phyloP scores from a whole-genome alignment of 169 alveolate genomes.

The Babesia bovis region DNA sequence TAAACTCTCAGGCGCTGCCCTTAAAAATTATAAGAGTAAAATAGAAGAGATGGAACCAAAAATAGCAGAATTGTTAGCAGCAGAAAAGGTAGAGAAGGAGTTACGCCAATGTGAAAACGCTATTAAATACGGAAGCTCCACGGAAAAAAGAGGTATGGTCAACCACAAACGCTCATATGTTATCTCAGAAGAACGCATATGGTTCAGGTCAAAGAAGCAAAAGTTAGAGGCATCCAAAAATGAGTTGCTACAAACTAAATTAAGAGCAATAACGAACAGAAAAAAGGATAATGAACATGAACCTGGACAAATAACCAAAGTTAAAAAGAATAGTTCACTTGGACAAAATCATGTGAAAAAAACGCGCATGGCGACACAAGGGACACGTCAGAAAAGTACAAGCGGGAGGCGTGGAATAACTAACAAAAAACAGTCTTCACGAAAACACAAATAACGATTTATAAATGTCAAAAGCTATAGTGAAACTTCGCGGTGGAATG shows the following conservation, averaged over 20 bases:
- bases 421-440: neutral
- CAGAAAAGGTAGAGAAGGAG: constrained; percentile 75
- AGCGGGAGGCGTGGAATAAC: neutral
- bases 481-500: neutral
- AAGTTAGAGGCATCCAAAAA: constrained; percentile 29
- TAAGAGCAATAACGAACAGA: neutral
- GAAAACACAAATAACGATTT: neutral
- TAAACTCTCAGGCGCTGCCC: constrained; percentile 69
- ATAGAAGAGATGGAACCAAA: constrained; percentile 74
- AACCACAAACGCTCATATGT: neutral
- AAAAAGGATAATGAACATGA: neutral
- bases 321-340: neutral
- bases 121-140: constrained; percentile 31
- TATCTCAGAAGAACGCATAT: constrained; percentile 9
- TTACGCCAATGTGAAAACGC: constrained; percentile 72
- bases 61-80: constrained; percentile 72
- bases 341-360: neutral
- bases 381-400: constrained; percentile 35
- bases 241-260: constrained; percentile 6
- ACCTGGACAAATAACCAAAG: neutral
- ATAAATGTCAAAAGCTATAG: neutral
- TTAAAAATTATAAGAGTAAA: constrained; percentile 73
- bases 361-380: constrained; percentile 15
- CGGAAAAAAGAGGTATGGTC: constrained; percentile 14
- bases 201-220: constrained; percentile 46